A percentile compares a stretch with the other conserved stretches of the same genome.
phyloP scores from a whole-genome alignment of 441 rosid genomes.

The Corymbia citriodora region DNA sequence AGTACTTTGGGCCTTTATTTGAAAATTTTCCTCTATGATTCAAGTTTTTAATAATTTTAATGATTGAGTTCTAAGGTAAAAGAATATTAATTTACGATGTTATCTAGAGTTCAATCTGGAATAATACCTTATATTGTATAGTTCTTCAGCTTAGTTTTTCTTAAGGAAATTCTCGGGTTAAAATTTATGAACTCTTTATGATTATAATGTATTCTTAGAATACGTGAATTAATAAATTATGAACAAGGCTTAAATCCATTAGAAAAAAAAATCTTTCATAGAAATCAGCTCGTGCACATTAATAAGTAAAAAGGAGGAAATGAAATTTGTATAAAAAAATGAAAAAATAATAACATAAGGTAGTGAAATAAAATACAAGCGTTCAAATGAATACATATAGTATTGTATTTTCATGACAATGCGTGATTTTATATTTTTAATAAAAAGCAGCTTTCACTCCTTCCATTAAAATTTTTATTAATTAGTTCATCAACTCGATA shows the following conservation, averaged over 20 bases:
- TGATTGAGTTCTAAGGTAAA: too few relatives aligned
- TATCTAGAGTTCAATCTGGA: neutral
- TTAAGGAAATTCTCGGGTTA: neutral
- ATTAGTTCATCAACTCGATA: neutral
- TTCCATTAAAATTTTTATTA: neutral
- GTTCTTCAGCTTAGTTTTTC: neutral
- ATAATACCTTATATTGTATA: neutral
- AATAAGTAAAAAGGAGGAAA: neutral
- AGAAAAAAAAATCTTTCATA: neutral
- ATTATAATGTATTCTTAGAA: neutral
- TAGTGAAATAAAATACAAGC: neutral
- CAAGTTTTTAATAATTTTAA: too few relatives aligned
- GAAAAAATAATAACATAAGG: neutral
- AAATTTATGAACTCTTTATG: neutral
- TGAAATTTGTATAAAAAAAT: neutral
- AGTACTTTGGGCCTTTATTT: too few relatives aligned
- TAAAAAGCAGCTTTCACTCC: neutral
- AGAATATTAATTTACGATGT: neutral
- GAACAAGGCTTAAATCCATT: neutral
- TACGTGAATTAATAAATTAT: neutral
- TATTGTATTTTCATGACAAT: neutral
- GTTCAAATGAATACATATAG: neutral
- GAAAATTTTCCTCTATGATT: too few relatives aligned
- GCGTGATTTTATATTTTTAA: neutral
- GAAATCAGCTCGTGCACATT: neutral